Evolutionary conservation across 257 asterid species (phyloP), one percentile per base, ranked within the genome.

Genomic region (Anisodus acutangulus): DNA sequence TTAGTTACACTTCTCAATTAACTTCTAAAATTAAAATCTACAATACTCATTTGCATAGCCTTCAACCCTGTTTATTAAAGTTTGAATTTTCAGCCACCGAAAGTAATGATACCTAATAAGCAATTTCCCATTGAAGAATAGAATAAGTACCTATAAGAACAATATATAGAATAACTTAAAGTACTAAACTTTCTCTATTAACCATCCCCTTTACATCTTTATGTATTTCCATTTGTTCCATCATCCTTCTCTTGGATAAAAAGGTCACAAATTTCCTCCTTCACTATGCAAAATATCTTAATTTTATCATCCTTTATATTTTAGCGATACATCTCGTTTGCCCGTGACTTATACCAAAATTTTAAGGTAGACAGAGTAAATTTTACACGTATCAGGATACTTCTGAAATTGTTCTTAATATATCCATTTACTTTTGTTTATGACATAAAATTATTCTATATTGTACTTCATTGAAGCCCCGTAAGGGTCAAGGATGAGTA

Each of bases 91-190:
- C 22, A 1, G 80, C 87, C 87, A 64, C 91, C 97, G 91, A 92
- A 91, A 89, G 95, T 67, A 86, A 85, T 69, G 69, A 85, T 69
- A 39, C 81, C 60, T 62, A 60, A 84, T 84, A 86, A 81, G 81
- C 51, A 78, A 81, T 89, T 92, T 90, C 67, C 43, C 68, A 79
- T 82, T 79, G 83, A 90, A 90, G 90, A 67, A 71, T 81, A 81
- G 95, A 90, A 94, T 90, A 92, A 94, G 91, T 47, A 31, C 31
- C 54, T 54, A 74, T 51, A 84, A 86, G 37, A 17, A 72, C 26
- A 39, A 39, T 16, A 68, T 39, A 16, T 62, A 78, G 89, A 85
- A 91, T 88, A 87, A 82, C 64, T 67, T 59, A 41, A 81, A 76
- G 81, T 51, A 49, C 84, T 69, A 72, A 87, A 70, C 85, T 78